Evolutionary conservation across 257 asterid species (phyloP).

Genomic region (Asclepias syriaca): DNA sequence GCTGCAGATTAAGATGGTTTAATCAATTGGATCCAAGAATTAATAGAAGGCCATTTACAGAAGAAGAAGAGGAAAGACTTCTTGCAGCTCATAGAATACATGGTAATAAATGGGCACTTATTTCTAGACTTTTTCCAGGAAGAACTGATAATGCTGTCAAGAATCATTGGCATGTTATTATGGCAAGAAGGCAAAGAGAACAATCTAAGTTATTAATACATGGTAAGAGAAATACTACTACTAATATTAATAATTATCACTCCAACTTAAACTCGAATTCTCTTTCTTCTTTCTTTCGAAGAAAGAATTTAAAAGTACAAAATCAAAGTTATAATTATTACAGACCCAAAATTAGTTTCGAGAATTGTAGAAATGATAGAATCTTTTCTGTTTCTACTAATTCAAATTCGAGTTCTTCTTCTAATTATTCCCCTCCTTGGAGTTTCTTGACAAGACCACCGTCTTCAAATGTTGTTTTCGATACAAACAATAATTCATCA

Average conservation of each 20-base stretch:
- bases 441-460: constrained; percentile 12
- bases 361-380: constrained; percentile 27
- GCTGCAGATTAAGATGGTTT: constrained; percentile 96
- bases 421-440: constrained; percentile 27
- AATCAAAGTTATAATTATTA: constrained; percentile 17
- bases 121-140: constrained; percentile 88
- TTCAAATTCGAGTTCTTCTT: constrained; percentile 23
- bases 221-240: constrained; percentile 34
- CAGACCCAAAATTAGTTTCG: constrained; percentile 46
- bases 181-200: constrained; percentile 91
- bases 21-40: constrained; percentile 94
- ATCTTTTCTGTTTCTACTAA: constrained; percentile 39
- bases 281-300: constrained; percentile 33
- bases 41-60: constrained; percentile 79
- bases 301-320: constrained; percentile 24
- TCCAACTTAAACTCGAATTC: constrained; percentile 10
- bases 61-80: constrained; percentile 80
- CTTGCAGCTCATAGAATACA: constrained; percentile 75
- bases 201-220: constrained; percentile 39
- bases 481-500: constrained; percentile 9
- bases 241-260: too few species aligned
- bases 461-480: constrained; percentile 16
- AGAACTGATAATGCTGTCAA: constrained; percentile 94
- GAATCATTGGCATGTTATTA: constrained; percentile 92
- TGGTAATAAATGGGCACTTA: constrained; percentile 91